These are phyloP conservation scores for Dalbergia oliveri DNA, from an alignment of 306 rosid genomes.

Conservation along the genomic window DNA sequence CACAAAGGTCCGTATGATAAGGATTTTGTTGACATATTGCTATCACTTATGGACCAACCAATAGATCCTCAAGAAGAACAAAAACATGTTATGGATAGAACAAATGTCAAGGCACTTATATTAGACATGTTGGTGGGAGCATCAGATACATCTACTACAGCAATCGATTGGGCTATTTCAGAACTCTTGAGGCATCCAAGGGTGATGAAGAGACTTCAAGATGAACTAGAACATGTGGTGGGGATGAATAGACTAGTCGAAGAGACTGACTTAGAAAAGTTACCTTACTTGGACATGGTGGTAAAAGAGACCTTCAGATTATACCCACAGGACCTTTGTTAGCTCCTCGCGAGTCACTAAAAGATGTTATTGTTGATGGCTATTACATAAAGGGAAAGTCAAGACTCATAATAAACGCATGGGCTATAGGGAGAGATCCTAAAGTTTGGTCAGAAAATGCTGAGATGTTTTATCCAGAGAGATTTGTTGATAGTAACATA, in stretches of 20 bases:
- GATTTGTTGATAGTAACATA: background rate
- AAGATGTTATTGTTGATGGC: slow-evolving; percentile 40
- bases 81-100: background rate
- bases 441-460: slow-evolving; percentile 43
- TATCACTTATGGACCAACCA: slow-evolving; percentile 33
- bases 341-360: slow-evolving; percentile 18
- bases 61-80: background rate
- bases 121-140: slow-evolving; percentile 44
- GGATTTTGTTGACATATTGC: slow-evolving; percentile 48
- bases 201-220: slow-evolving; percentile 48
- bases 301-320: slow-evolving; percentile 50
- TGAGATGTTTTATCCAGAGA: slow-evolving; percentile 45
- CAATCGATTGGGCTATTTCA: slow-evolving; percentile 45
- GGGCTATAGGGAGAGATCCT: slow-evolving; percentile 49
- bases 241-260: slow-evolving; percentile 47
- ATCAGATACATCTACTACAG: background rate
- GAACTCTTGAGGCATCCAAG: slow-evolving; percentile 50
- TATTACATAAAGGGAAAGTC: slow-evolving; percentile 46
- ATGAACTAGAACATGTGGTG: slow-evolving; percentile 40
- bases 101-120: slow-evolving; percentile 48
- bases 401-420: slow-evolving; percentile 38
- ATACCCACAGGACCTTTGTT: slow-evolving; percentile 39
- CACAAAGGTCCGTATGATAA: background rate
- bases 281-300: slow-evolving; percentile 47
- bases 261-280: slow-evolving; percentile 33